phyloP scores from a whole-genome alignment of 257 asterid species.

The Solanum ossicruentum region DNA sequence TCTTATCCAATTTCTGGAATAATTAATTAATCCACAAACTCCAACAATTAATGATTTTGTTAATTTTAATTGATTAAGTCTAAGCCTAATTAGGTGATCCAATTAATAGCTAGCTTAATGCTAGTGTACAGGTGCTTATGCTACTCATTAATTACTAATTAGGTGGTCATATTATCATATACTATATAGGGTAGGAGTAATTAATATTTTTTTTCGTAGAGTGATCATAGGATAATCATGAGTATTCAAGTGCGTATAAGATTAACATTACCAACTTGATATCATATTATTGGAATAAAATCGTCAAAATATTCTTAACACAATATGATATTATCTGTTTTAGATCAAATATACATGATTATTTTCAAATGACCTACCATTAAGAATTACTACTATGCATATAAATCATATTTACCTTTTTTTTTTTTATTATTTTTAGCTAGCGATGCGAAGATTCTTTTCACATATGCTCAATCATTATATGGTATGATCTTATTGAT shows the following conservation, averaged over 20 bases:
- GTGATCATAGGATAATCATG: neutral
- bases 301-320: neutral
- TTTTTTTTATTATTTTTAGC: too few species aligned
- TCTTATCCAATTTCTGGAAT: neutral
- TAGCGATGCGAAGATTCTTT: too few species aligned
- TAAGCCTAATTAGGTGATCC: neutral
- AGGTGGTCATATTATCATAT: neutral
- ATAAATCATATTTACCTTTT: too few species aligned
- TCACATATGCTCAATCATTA: neutral
- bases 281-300: neutral
- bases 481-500: too few species aligned
- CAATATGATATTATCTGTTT: neutral
- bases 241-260: neutral
- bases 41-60: neutral
- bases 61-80: neutral
- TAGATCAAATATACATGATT: too few species aligned
- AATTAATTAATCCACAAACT: neutral
- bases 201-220: neutral
- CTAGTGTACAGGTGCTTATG: neutral
- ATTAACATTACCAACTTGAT: neutral
- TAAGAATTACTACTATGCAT: too few species aligned
- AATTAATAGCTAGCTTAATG: neutral
- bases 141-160: neutral
- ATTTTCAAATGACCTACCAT: too few species aligned
- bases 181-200: neutral